A percentile compares a stretch with the other conserved stretches of the same genome.
These are phyloP conservation scores for Ascochyta lentis DNA, from an alignment of 2,329 filamentous ascomycete species.

Conservation along the genomic window DNA sequence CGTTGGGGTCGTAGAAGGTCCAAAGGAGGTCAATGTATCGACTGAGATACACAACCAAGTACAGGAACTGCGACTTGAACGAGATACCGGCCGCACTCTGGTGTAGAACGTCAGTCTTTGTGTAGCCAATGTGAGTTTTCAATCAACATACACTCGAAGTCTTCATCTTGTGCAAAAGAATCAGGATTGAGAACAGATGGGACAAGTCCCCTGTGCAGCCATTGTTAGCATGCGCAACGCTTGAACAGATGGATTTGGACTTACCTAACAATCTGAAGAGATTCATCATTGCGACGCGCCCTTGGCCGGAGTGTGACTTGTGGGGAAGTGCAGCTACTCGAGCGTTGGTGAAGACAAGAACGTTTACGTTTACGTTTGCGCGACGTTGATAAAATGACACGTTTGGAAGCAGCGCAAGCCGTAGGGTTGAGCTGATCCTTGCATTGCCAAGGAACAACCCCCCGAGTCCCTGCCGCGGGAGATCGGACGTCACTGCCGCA, in stretches of 20 bases:
- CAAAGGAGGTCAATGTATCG: slow-evolving; percentile 92
- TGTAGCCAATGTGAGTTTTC: background rate
- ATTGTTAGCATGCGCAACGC: slow-evolving; percentile 35
- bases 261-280: slow-evolving; percentile 72
- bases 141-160: slow-evolving; percentile 72
- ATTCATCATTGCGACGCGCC: slow-evolving; percentile 63
- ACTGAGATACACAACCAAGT: slow-evolving; percentile 91
- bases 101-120: slow-evolving; percentile 1
- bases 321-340: slow-evolving; percentile 24
- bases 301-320: slow-evolving; percentile 26
- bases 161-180: slow-evolving; percentile 96
- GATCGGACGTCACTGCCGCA: slow-evolving; percentile 27
- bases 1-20: slow-evolving; percentile 72
- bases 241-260: slow-evolving; percentile 24
- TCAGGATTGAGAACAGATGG: slow-evolving; percentile 92
- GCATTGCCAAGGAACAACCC: slow-evolving; percentile 31
- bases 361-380: slow-evolving; percentile 2
- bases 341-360: slow-evolving; percentile 14
- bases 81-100: slow-evolving; percentile 94
- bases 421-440: slow-evolving; percentile 39
- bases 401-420: slow-evolving; percentile 40
- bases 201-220: slow-evolving; percentile 79
- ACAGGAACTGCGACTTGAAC: slow-evolving; percentile 97
- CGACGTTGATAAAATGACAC: slow-evolving; percentile 45
- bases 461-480: slow-evolving; percentile 28